Evolutionary conservation across 2,329 filamentous ascomycete genomes (phyloP), one percentile per base, ranked within the genome.

Genomic region (Claviceps sp.): DNA sequence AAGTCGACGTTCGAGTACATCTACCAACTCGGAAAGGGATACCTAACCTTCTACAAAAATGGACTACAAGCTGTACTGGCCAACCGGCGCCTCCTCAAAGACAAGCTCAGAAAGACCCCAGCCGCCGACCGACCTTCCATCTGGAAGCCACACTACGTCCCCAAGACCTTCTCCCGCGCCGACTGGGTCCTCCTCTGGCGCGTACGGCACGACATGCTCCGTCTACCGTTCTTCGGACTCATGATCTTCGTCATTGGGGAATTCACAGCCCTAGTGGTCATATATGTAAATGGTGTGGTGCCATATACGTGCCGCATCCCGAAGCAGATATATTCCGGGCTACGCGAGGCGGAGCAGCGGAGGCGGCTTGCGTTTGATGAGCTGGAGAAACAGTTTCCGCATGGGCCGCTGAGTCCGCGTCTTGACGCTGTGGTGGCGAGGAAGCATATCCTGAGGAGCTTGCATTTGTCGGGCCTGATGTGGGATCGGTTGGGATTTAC

Each of bases 251-350:
- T 95, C 16, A 87, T 86, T 63, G 91, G 89, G 26, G 91, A 97
- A 68, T 84, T 95, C 69, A 87, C 90, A 1, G 88, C 90, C 0
- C 63, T 97, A 5, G 68, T 94, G 5, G 84, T 95, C 1, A 71
- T 89, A 6, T 77, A 81, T 37, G 70, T 95, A 26, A 81, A 82
- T 20, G 71, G 71, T 40, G 72, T 88, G 22, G 85, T 95, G 26
- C 91, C 91, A 0, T 80, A 81, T 59, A 85, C 88, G 0, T 96
- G 91, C 66, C 79, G 88, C 11, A 85, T 96, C 54, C 91, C 91
- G 0, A 72, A 70, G 41, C 91, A 96, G 69, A 71, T 87, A 6
- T 70, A 74, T 8, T 67, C 73, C 38, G 75, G 81, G 41, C 68
- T 81, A 54, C 69, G 78, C 50, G 73, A 75, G 57, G 67, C 73